phyloP scores from a whole-genome alignment of 495 filamentous ascomycete species.

The Aspergillus coremiiformis region DNA sequence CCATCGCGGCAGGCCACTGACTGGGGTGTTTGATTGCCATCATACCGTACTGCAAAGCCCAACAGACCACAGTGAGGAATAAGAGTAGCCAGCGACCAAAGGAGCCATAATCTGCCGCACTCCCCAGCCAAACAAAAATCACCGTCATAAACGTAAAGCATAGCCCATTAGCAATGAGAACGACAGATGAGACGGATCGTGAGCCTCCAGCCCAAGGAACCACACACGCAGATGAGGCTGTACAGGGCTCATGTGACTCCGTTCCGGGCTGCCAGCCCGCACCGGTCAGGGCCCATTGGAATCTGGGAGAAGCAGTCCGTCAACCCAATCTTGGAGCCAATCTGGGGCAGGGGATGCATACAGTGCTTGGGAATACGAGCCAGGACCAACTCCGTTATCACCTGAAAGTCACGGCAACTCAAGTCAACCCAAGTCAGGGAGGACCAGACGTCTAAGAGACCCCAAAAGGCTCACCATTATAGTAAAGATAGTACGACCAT shows the following conservation, averaged over 20 bases:
- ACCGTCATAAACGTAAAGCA: conserved; percentile 46
- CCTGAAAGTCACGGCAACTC: conserved; percentile 13
- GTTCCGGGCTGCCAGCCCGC: conserved; percentile 39
- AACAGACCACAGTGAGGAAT: conserved; percentile 39
- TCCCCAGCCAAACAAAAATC: conserved; percentile 43
- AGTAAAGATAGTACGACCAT: conserved; percentile 46
- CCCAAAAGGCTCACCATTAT: conserved; percentile 26
- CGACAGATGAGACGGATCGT: conserved; percentile 37
- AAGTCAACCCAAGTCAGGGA: neutral
- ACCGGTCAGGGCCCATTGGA: conserved; percentile 41
- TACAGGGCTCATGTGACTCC: conserved; percentile 33
- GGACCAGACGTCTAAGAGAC: neutral
- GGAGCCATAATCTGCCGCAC: conserved; percentile 43
- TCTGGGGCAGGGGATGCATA: conserved; percentile 15
- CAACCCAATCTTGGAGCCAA: neutral
- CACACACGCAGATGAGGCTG: conserved; percentile 36
- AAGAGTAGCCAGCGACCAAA: conserved; percentile 45
- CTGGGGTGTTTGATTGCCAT: conserved; percentile 34
- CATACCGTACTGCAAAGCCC: conserved; percentile 44
- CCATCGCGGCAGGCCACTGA: conserved; percentile 45
- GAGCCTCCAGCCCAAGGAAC: conserved; percentile 41
- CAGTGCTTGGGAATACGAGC: conserved; percentile 41
- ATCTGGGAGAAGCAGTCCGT: conserved; percentile 16
- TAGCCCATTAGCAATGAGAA: conserved; percentile 44
- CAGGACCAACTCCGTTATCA: conserved; percentile 44